phyloP scores from a whole-genome alignment of 1,284 basidiomycete species.

The Chiua sp. region DNA sequence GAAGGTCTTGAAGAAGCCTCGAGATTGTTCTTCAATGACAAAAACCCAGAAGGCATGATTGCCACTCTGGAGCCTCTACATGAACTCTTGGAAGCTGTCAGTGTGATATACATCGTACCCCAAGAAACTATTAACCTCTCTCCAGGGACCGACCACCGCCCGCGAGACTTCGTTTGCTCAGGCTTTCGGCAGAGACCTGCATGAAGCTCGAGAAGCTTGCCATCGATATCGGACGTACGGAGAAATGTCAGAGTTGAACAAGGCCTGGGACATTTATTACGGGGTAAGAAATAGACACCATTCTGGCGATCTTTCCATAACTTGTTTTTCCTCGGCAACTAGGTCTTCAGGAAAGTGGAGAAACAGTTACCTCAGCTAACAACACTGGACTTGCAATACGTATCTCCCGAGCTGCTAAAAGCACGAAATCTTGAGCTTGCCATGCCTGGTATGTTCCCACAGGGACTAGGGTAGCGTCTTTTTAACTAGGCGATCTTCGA shows the following conservation, averaged over 20 bases:
- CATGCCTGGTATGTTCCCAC: slow-evolving; percentile 74
- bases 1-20: slow-evolving; percentile 99
- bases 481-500: slow-evolving; percentile 1
- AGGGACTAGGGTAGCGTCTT: neutral
- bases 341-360: slow-evolving; percentile 97
- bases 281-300: slow-evolving; percentile 51
- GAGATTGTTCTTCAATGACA: slow-evolving; percentile 96
- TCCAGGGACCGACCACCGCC: slow-evolving; percentile 89
- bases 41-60: slow-evolving; percentile 99
- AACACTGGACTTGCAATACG: slow-evolving; percentile 96
- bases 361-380: slow-evolving; percentile 93
- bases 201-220: slow-evolving; percentile 94
- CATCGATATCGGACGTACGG: slow-evolving; percentile 87
- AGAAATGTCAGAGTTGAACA: slow-evolving; percentile 91
- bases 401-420: slow-evolving; percentile 92
- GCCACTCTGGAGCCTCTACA: slow-evolving; percentile 93
- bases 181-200: slow-evolving; percentile 93
- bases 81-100: slow-evolving; percentile 88
- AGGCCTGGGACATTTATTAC: slow-evolving; percentile 99
- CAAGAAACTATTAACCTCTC: neutral
- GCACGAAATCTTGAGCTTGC: slow-evolving; percentile 93
- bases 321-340: slow-evolving; percentile 9
- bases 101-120: slow-evolving; percentile 31
- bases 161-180: slow-evolving; percentile 97
- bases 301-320: neutral